Conservation (phyloP, 352 stramenopile species). For the Blastocystis sp. region DNA sequence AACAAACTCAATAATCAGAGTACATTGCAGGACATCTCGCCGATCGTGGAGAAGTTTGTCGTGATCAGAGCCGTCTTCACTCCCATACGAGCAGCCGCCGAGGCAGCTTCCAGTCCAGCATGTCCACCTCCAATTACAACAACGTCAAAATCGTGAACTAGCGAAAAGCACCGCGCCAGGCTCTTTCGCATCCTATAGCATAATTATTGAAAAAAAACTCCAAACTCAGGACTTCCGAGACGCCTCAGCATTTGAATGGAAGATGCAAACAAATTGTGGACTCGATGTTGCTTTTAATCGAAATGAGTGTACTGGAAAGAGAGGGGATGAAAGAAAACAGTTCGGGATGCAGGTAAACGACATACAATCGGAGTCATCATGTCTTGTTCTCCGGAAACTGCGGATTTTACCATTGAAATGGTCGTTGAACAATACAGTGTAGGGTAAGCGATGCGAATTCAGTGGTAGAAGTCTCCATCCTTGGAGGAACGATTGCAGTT, state of each 20-base stretch:
- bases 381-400: too few species aligned
- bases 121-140: slow-evolving; percentile 80
- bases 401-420: too few species aligned
- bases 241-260: neutral
- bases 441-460: too few species aligned
- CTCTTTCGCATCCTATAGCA: neutral
- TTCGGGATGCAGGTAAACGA: too few species aligned
- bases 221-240: neutral
- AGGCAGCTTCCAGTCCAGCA: slow-evolving; percentile 77
- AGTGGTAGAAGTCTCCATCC: too few species aligned
- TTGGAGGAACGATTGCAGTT: too few species aligned
- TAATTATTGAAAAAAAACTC: neutral
- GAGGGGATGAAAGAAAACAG: too few species aligned
- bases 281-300: too few species aligned
- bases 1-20: neutral
- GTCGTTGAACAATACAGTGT: too few species aligned
- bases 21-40: slow-evolving; percentile 94
- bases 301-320: too few species aligned
- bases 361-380: too few species aligned
- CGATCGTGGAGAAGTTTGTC: slow-evolving; percentile 82
- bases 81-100: slow-evolving; percentile 74
- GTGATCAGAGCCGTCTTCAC: slow-evolving; percentile 86
- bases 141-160: slow-evolving; percentile 67
- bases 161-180: neutral
- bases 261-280: neutral